A percentile compares a stretch with the other conserved stretches of the same genome.
Conservation (phyloP, 1,284 basidiomycete species). For the Trichosporon asahii region DNA sequence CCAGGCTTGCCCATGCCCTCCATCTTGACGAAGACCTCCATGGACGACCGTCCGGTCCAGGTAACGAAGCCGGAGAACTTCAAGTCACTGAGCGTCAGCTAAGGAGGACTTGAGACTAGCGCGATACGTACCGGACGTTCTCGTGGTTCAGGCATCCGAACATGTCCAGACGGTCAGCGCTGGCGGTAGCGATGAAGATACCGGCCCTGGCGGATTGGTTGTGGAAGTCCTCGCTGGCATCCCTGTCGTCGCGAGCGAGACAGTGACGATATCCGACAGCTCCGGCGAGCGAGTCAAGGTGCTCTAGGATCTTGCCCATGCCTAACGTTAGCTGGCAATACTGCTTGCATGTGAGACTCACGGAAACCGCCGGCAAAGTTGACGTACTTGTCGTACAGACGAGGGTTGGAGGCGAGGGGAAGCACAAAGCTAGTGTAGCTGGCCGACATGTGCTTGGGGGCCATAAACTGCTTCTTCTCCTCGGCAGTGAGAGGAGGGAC, state of each 20-base stretch:
- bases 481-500: slow-evolving; percentile 18
- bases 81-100: slow-evolving; percentile 61
- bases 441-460: slow-evolving; percentile 48
- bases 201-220: slow-evolving; percentile 60
- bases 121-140: neutral
- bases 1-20: slow-evolving; percentile 57
- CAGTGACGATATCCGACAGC: slow-evolving; percentile 78
- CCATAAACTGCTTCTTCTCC: slow-evolving; percentile 29
- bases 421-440: slow-evolving; percentile 49
- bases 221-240: slow-evolving; percentile 52
- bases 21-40: slow-evolving; percentile 80
- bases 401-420: slow-evolving; percentile 42
- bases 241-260: slow-evolving; percentile 47
- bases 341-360: slow-evolving; percentile 25
- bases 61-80: slow-evolving; percentile 74
- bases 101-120: neutral
- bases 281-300: slow-evolving; percentile 75
- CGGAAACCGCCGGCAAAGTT: slow-evolving; percentile 50
- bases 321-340: slow-evolving; percentile 27
- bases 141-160: slow-evolving; percentile 41
- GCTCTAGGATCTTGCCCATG: slow-evolving; percentile 52
- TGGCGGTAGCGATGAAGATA: slow-evolving; percentile 76
- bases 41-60: slow-evolving; percentile 69
- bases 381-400: slow-evolving; percentile 46
- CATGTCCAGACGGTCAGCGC: slow-evolving; percentile 63